Conservation (phyloP, 805 yeast genomes). For the Lipomyces chichibuensis region DNA sequence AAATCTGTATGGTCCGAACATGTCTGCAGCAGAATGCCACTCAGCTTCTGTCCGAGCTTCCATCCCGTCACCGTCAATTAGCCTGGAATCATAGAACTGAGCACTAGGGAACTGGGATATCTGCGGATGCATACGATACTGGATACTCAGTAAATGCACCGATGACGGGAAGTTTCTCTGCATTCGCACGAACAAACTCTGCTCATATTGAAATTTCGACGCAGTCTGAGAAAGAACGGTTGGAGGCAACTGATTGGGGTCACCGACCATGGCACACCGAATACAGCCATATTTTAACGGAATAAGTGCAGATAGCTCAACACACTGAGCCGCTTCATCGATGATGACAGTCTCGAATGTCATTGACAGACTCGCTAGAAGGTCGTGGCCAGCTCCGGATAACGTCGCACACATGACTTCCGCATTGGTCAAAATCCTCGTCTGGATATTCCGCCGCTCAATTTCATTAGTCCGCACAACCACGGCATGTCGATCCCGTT, state of each 20-base stretch:
- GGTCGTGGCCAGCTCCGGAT: constrained; percentile 92
- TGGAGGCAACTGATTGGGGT: constrained; percentile 97
- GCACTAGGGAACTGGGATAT: constrained; percentile 84
- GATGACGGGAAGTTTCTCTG: constrained; percentile 63
- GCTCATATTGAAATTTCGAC: constrained; percentile 76
- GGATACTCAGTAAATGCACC: constrained; percentile 79
- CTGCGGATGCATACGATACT: constrained; percentile 96
- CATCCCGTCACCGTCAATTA: constrained; percentile 82
- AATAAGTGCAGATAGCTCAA: constrained; percentile 86
- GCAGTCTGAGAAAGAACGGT: constrained; percentile 92
- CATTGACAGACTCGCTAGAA: constrained; percentile 71
- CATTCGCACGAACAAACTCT: constrained; percentile 92
- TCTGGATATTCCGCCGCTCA: constrained; percentile 74
- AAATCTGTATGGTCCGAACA: constrained; percentile 76
- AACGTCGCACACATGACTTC: constrained; percentile 89
- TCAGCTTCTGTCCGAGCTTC: constrained; percentile 58
- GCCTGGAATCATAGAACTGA: constrained; percentile 73
- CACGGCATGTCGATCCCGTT: constrained; percentile 71
- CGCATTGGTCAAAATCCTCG: constrained; percentile 68
- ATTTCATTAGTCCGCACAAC: constrained; percentile 75
- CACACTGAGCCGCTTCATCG: constrained; percentile 98
- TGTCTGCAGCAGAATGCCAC: constrained; percentile 64
- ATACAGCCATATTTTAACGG: constrained; percentile 90
- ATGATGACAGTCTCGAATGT: constrained; percentile 87
- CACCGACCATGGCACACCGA: constrained; percentile 96